Evolutionary conservation across 2,329 filamentous ascomycete genomes (phyloP).

Genomic region (Botrytis pseudocinerea): DNA sequence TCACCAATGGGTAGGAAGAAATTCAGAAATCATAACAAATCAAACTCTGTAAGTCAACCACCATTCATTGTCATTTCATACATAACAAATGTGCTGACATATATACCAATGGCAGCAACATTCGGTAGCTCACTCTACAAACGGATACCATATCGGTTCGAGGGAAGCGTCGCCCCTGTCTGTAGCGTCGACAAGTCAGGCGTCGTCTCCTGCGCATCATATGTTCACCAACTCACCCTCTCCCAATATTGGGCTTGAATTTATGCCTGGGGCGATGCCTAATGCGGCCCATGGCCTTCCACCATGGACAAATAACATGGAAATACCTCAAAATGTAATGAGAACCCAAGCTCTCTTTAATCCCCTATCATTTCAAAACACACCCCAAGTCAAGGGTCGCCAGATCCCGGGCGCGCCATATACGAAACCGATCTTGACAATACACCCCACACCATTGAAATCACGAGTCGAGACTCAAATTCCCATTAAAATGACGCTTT

Average conservation of each 20-base stretch:
- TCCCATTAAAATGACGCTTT: slow-evolving; percentile 77
- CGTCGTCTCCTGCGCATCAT: slow-evolving; percentile 50
- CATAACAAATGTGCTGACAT: slow-evolving; percentile 14
- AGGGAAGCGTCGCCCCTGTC: slow-evolving; percentile 58
- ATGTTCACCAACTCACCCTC: slow-evolving; percentile 50
- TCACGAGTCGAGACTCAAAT: slow-evolving; percentile 97
- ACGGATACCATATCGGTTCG: slow-evolving; percentile 50
- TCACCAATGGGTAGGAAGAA: slow-evolving; percentile 35
- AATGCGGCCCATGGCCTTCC: slow-evolving; percentile 31
- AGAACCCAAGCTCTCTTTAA: slow-evolving; percentile 27
- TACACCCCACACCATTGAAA: slow-evolving; percentile 71
- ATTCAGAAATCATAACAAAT: slow-evolving; percentile 44
- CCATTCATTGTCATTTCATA: background rate
- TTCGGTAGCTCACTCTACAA: slow-evolving; percentile 53
- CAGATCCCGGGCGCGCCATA: slow-evolving; percentile 33
- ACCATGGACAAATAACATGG: slow-evolving; percentile 43
- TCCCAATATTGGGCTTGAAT: slow-evolving; percentile 46
- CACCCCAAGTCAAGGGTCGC: slow-evolving; percentile 31
- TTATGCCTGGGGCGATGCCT: slow-evolving; percentile 41
- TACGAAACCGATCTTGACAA: slow-evolving; percentile 51
- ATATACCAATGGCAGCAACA: slow-evolving; percentile 49
- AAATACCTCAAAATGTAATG: slow-evolving; percentile 27
- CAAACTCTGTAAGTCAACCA: slow-evolving; percentile 45
- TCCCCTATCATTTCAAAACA: slow-evolving; percentile 29
- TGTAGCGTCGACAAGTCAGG: slow-evolving; percentile 53